Conservation (phyloP, 345 rosid genomes). For the Gossypioides kirkii region DNA sequence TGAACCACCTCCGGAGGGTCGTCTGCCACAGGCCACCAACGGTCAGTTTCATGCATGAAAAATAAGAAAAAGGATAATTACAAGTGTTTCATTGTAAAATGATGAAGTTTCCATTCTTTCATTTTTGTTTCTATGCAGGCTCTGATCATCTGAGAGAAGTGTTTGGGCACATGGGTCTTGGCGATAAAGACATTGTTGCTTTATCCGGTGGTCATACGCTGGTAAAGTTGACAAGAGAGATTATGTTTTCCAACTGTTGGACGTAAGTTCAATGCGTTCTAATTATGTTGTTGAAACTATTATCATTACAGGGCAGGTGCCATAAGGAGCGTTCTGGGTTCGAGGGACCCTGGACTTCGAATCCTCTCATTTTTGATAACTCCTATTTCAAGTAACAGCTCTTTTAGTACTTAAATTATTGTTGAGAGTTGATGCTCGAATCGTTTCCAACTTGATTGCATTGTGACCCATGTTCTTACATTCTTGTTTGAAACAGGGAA, state of each 20-base stretch:
- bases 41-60: slow-evolving; percentile 30
- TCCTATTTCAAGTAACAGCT: slow-evolving; percentile 65
- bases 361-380: slow-evolving; percentile 85
- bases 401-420: background rate
- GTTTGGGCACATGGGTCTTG: slow-evolving; percentile 87
- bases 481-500: slow-evolving; percentile 41
- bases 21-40: slow-evolving; percentile 77
- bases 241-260: background rate
- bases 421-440: background rate
- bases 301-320: slow-evolving; percentile 64
- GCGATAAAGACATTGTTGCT: slow-evolving; percentile 77
- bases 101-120: background rate
- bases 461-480: background rate
- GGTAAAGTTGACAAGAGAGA: slow-evolving; percentile 29
- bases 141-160: slow-evolving; percentile 73
- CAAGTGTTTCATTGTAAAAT: background rate
- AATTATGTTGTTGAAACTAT: background rate
- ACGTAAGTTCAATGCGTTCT: background rate
- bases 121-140: slow-evolving; percentile 33
- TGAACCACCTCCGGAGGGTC: slow-evolving; percentile 83
- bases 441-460: background rate
- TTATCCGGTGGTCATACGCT: slow-evolving; percentile 86
- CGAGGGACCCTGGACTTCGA: slow-evolving; percentile 85
- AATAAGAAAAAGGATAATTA: background rate
- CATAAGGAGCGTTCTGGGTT: slow-evolving; percentile 95